A percentile compares a stretch with the other conserved stretches of the same genome.
Evolutionary conservation across 257 asterid genomes (phyloP).

Genomic region (Coffea eugenioides): DNA sequence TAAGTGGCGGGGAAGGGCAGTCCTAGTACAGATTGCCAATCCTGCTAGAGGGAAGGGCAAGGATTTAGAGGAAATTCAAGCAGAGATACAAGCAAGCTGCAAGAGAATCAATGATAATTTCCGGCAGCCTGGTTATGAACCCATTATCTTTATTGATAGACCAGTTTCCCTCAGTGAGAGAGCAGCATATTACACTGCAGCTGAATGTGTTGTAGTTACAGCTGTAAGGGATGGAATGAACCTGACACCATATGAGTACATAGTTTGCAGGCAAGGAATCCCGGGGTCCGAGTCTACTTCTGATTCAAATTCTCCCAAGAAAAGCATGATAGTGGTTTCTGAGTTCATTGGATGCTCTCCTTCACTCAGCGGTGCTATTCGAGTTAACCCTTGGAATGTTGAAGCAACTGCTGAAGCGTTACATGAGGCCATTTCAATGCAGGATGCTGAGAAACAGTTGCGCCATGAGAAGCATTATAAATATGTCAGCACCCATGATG

Average conservation of each 20-base stretch:
- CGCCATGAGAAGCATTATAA: conserved; percentile 59
- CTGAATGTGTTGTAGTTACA: conserved; percentile 52
- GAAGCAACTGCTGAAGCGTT: conserved; percentile 52
- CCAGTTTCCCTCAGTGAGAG: conserved; percentile 44
- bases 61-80: conserved; percentile 49
- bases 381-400: conserved; percentile 54
- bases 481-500: conserved; percentile 51
- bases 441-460: conserved; percentile 47
- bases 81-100: conserved; percentile 35
- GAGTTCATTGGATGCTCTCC: conserved; percentile 61
- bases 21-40: conserved; percentile 45
- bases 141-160: conserved; percentile 38
- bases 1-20: conserved; percentile 46
- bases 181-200: conserved; percentile 43
- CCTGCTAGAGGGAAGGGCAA: conserved; percentile 51
- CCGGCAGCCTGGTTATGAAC: conserved; percentile 49
- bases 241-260: conserved; percentile 49
- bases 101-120: conserved; percentile 40
- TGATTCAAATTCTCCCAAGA: conserved; percentile 29
- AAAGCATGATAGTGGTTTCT: conserved; percentile 52
- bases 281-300: conserved; percentile 25
- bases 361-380: conserved; percentile 53
- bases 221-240: conserved; percentile 61
- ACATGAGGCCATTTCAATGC: conserved; percentile 46
- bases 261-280: conserved; percentile 46